Evolutionary conservation across 1,139 yeast species (phyloP), one percentile per base, ranked within the genome.

Genomic region (Saccharomyces pastorianus): DNA sequence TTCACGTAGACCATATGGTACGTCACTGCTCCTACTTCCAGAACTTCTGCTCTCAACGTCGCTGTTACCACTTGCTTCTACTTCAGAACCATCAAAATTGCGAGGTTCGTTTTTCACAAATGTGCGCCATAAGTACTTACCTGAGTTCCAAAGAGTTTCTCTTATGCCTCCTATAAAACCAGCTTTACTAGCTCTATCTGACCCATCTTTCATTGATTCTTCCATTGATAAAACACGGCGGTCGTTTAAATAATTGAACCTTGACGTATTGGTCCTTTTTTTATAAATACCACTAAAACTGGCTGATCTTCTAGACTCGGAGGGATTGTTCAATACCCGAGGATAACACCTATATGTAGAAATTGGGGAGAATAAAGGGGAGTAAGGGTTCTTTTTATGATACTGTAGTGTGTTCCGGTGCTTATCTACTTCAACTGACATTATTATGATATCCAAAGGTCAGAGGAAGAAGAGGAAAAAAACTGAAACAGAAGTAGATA

Each of bases 341-440:
- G 38, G 25, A 11, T 48, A 34, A 20, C 41, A 53, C 14, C 58
- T 56, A 25, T 55, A 53, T 6, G 55, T 51, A 14, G 59, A 56
- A 50, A 56, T 50, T 7, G 53, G 56, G 3, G 59, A 55, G 38
- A 49, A 53, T 11, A 53, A 47, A 6, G 55, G 55, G 11, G 53
- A 47, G 26, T 49, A 51, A 14, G 51, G 29, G n/a, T 48, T 56
- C 28, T 53, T 56, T 42, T 47, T 48, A 49, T 58, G 26, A 53
- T 50, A 34, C 57, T 54, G 53, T 56, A 56, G 48, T 56, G 57
- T 27, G 53, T 56, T 25, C 55, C 55, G 32, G 56, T 52, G 5
- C 60, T 56, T 62, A 61, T 60, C 31, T 17, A 50, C 17, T 46
- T 11, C 46, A 29, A 28, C 27, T 34, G 49, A 38, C 44, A 38